phyloP scores from a whole-genome alignment of 2,329 filamentous ascomycete species.

The Sporothrix curviconia region DNA sequence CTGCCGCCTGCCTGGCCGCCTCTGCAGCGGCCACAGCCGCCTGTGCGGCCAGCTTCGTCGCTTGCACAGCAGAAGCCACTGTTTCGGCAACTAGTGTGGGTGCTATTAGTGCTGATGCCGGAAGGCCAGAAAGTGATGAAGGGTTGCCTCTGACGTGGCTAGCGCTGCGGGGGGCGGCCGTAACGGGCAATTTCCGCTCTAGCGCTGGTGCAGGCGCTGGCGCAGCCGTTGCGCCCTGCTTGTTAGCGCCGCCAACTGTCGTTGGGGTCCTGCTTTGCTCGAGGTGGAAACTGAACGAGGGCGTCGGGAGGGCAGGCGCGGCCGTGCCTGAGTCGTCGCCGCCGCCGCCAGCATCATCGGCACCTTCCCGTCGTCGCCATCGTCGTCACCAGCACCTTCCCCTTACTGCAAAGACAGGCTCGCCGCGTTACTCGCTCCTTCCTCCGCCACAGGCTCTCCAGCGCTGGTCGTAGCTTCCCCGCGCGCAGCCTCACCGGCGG shows the following conservation, averaged over 20 bases:
- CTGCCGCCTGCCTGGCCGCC: slow-evolving; percentile 16
- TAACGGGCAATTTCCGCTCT: neutral
- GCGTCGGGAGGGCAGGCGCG: neutral
- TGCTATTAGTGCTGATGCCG: neutral
- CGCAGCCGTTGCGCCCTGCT: neutral
- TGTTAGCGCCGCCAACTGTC: neutral
- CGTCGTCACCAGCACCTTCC: neutral
- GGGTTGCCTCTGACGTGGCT: neutral
- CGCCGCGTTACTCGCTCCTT: neutral
- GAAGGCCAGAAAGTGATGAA: neutral
- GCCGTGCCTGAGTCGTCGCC: neutral
- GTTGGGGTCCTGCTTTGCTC: neutral
- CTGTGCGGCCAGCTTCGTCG: slow-evolving; percentile 37
- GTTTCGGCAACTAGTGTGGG: neutral
- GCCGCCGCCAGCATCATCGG: neutral
- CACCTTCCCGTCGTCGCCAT: neutral
- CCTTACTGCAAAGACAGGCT: neutral
- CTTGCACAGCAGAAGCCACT: neutral
- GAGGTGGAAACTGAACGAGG: neutral
- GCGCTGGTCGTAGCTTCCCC: too few species aligned
- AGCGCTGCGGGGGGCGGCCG: neutral
- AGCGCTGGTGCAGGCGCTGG: neutral
- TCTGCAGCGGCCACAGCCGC: slow-evolving; percentile 17
- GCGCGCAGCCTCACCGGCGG: neutral
- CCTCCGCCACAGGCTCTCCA: neutral